Percentiles rank a stretch among this genome's conserved stretches.
phyloP scores from a whole-genome alignment of 2,329 filamentous ascomycete genomes.

The Claviceps monticola region DNA sequence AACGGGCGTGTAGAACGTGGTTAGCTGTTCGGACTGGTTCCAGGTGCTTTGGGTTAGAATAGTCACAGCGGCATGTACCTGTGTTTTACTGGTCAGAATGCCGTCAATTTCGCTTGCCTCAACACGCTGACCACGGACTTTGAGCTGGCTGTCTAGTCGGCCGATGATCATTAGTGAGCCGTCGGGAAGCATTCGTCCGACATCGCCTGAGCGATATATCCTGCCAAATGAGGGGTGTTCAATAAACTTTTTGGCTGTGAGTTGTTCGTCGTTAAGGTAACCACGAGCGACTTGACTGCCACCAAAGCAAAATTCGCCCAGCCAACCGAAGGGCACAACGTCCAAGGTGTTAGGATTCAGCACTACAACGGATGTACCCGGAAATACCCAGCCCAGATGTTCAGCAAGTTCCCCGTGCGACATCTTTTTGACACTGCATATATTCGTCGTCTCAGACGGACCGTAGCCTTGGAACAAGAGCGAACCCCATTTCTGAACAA shows the following conservation, averaged over 20 bases:
- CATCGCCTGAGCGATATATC: conserved; percentile 71
- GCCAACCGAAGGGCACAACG: conserved; percentile 51
- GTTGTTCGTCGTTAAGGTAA: conserved; percentile 51
- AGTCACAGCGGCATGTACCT: conserved; percentile 49
- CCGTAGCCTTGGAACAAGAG: conserved; percentile 71
- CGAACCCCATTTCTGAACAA: conserved; percentile 54
- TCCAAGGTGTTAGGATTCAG: conserved; percentile 30
- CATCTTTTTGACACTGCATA: conserved; percentile 63
- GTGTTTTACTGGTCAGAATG: conserved; percentile 35
- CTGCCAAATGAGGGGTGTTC: conserved; percentile 54
- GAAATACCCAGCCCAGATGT: conserved; percentile 62
- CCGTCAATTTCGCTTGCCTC: conserved; percentile 66
- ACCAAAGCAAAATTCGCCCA: conserved; percentile 78
- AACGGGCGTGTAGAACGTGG: conserved; percentile 53
- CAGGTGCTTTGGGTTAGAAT: conserved; percentile 36
- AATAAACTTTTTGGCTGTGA: conserved; percentile 55
- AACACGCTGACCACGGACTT: conserved; percentile 66
- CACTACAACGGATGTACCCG: conserved; percentile 65
- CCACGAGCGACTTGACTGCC: conserved; percentile 68
- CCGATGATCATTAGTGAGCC: conserved; percentile 62
- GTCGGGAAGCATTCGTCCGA: conserved; percentile 65
- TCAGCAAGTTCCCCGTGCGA: conserved; percentile 43
- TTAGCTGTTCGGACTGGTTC: conserved; percentile 37
- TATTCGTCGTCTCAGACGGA: conserved; percentile 77
- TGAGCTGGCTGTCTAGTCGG: conserved; percentile 66